Base-by-base conservation (phyloP, 2,329 filamentous ascomycete genomes). In the Chaetomiaceae sp. region DNA sequence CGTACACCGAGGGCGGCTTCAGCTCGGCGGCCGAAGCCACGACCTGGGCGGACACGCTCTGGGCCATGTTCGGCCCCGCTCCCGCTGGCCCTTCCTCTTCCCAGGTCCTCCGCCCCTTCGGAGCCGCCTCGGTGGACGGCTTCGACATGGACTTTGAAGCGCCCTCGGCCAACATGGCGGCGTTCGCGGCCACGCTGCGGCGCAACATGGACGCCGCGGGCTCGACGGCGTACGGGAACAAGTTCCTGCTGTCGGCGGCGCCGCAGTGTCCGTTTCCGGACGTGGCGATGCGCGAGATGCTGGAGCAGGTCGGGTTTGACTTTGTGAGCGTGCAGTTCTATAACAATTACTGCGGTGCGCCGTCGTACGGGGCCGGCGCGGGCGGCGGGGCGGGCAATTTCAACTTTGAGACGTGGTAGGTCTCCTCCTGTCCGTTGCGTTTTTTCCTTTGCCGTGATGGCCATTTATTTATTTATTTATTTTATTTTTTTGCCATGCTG, bases 91-190 rank as follows among this genome's bases (percentile, higher is more conserved):
- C 71, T n/a, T n/a, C n/a, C n/a, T n/a, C n/a, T n/a, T n/a, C n/a
- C n/a, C n/a, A n/a, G n/a, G n/a, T n/a, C 7, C 74, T 80, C 51
- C 80, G 87, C 8, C 87, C 87, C 1, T 90, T 90, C 65, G 84
- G 84, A 49, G 68, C 71, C 11, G 80, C 82, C 9, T 73, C 80
- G 4, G 71, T 90, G 37, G 85, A 90, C 65, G 87, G 87, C 4
- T 89, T 90, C 66, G 87, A 90, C 68, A 82, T 90, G 58, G 87
- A 90, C 66, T 84, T 90, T 57, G 86, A 90, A 69, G 73, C 79
- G 4, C 67, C 69, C 2, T 77, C 79, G 13, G 67, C 68, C 43
- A 84, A 87, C 69, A 81, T 86, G 70, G 74, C 73, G 0, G 69
- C 79, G 1, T 87, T 89, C 60, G 84, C 77, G 1, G 71, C 74